These are phyloP conservation scores for Theobroma grandiflorum DNA, from an alignment of 441 rosid genomes.

Conservation along the genomic window DNA sequence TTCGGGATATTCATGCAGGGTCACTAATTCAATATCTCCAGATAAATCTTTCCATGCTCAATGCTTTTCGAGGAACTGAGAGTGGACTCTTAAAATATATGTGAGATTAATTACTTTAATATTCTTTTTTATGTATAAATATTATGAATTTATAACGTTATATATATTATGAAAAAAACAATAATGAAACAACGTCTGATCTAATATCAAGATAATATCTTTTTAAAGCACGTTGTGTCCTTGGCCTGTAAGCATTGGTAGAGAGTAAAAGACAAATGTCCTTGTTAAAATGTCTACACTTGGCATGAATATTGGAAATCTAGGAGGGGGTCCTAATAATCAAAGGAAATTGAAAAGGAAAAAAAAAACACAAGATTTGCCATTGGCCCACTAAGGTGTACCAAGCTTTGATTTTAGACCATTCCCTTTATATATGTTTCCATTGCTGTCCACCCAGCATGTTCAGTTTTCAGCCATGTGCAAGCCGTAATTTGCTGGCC, in stretches of 20 bases:
- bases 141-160: no score
- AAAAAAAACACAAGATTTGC: not conserved
- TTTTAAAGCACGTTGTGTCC: no score
- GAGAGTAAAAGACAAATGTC: not conserved
- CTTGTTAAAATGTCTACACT: not conserved
- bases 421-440: not conserved
- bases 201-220: no score
- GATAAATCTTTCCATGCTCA: not conserved
- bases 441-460: not conserved
- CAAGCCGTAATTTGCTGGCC: conserved; percentile 5
- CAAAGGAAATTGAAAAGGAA: not conserved
- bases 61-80: not conserved
- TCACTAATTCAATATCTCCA: not conserved
- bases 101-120: no score
- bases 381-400: not conserved
- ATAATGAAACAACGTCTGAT: no score
- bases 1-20: not conserved
- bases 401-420: not conserved
- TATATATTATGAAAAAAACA: no score
- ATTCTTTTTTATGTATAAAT: no score
- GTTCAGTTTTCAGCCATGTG: not conserved
- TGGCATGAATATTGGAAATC: not conserved
- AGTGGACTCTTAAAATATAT: no score
- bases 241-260: no score
- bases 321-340: not conserved